phyloP scores from a whole-genome alignment of 1,284 basidiomycete species.

The Ceratobasidium sp. region DNA sequence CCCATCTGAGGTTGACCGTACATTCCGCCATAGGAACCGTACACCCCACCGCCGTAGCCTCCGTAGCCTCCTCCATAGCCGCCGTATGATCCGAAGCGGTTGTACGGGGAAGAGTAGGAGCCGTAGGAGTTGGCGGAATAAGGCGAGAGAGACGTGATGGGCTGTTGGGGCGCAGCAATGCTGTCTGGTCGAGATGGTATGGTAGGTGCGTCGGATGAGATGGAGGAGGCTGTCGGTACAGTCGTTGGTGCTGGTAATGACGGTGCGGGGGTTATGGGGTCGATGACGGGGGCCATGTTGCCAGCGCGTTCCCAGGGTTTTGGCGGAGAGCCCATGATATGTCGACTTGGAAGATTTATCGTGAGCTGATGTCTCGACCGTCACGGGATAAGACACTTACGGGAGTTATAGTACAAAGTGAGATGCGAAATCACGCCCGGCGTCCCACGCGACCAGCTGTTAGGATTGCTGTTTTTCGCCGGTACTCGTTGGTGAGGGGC shows the following conservation, averaged over 20 bases:
- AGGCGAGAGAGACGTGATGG: constrained; percentile 51
- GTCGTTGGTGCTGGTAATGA: constrained; percentile 47
- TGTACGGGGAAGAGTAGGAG: constrained; percentile 54
- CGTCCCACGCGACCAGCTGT: no score
- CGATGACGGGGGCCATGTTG: constrained; percentile 50
- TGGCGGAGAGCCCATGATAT: constrained; percentile 74
- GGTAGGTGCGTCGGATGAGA: constrained; percentile 49
- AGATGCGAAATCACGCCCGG: neutral
- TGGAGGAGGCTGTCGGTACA: constrained; percentile 44
- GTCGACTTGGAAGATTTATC: neutral
- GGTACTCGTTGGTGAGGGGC: no score
- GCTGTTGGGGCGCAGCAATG: constrained; percentile 50
- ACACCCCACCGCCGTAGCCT: constrained; percentile 54
- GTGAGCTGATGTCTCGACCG: neutral
- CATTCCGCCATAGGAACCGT: constrained; percentile 50
- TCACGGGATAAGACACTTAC: neutral
- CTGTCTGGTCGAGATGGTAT: constrained; percentile 59
- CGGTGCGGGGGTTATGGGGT: constrained; percentile 44
- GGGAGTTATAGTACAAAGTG: neutral
- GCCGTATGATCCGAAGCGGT: constrained; percentile 56
- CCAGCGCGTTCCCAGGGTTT: constrained; percentile 82
- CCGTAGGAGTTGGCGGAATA: constrained; percentile 47
- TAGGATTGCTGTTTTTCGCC: no score
- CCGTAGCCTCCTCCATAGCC: constrained; percentile 50
- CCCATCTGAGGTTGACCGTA: constrained; percentile 46